Evolutionary conservation across 768 basidiomycete genomes (phyloP).

Genomic region (Tephrocybe sp.): DNA sequence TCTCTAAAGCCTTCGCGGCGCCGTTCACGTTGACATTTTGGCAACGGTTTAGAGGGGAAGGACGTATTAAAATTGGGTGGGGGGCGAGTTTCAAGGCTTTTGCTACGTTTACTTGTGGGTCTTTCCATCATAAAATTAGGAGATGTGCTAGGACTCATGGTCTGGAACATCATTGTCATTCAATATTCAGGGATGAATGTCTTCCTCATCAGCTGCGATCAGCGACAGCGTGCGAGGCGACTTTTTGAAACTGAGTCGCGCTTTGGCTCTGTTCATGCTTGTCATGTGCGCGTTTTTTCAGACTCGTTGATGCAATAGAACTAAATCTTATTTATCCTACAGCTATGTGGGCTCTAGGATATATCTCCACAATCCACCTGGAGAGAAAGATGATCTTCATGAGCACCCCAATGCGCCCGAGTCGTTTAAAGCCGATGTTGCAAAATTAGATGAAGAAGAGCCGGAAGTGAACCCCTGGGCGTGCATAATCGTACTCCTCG

Average conservation of each 20-base stretch:
- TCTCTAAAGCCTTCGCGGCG: conserved; percentile 8
- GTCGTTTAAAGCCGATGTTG: conserved; percentile 40
- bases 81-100: conserved; percentile 32
- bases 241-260: conserved; percentile 62
- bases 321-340: background rate
- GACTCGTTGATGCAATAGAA: too few relatives aligned
- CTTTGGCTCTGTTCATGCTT: conserved; percentile 59
- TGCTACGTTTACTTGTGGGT: conserved; percentile 33
- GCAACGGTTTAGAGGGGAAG: conserved; percentile 24
- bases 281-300: conserved; percentile 40
- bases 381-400: conserved; percentile 40
- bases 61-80: conserved; percentile 24
- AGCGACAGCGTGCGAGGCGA: conserved; percentile 42
- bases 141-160: background rate
- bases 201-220: conserved; percentile 32
- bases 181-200: conserved; percentile 38
- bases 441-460: conserved; percentile 33
- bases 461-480: conserved; percentile 64
- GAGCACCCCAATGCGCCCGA: conserved; percentile 44
- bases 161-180: background rate
- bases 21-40: conserved; percentile 16
- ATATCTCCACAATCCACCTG: conserved; percentile 69
- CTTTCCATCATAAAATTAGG: too few relatives aligned
- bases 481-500: conserved; percentile 48
- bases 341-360: conserved; percentile 67